Evolutionary conservation across 257 asterid species (phyloP).

Genomic region (Hygrophila difformis): DNA sequence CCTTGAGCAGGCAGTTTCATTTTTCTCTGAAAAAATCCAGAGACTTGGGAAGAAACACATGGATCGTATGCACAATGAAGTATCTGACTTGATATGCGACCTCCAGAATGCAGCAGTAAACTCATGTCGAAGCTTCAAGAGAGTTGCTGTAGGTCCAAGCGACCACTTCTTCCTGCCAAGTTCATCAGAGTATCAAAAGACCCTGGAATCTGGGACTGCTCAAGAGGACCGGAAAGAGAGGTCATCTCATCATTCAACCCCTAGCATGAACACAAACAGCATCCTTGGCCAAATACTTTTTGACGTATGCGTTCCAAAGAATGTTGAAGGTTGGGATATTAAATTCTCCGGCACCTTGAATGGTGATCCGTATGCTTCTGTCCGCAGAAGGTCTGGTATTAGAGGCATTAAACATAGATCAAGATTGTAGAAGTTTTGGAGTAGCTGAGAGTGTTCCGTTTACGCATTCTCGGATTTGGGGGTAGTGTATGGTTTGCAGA

Average conservation of each 20-base stretch:
- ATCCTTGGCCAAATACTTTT: constrained; percentile 77
- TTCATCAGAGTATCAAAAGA: constrained; percentile 37
- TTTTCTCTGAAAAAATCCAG: constrained; percentile 49
- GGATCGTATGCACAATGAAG: constrained; percentile 40
- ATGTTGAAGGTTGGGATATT: constrained; percentile 84
- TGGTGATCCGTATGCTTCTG: constrained; percentile 57
- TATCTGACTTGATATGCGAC: constrained; percentile 66
- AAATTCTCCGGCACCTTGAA: constrained; percentile 65
- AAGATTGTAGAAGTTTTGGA: constrained; percentile 38
- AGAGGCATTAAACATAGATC: constrained; percentile 51
- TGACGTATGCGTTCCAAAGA: constrained; percentile 84
- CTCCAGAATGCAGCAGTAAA: constrained; percentile 86
- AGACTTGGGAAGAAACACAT: constrained; percentile 47
- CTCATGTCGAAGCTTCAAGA: constrained; percentile 71
- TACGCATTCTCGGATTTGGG: not conserved
- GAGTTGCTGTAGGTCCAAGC: constrained; percentile 71
- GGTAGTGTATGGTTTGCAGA: constrained; percentile 1
- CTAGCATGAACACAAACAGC: constrained; percentile 54
- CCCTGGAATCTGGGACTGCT: constrained; percentile 28
- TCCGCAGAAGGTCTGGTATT: constrained; percentile 41
- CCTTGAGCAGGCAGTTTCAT: constrained; percentile 52
- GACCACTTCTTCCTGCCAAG: constrained; percentile 84
- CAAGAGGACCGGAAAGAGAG: constrained; percentile 47
- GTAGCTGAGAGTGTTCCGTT: not conserved
- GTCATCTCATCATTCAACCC: constrained; percentile 34